Evolutionary conservation across 345 rosid genomes (phyloP), one percentile per base, ranked within the genome.

Genomic region (Populus pruinosa): DNA sequence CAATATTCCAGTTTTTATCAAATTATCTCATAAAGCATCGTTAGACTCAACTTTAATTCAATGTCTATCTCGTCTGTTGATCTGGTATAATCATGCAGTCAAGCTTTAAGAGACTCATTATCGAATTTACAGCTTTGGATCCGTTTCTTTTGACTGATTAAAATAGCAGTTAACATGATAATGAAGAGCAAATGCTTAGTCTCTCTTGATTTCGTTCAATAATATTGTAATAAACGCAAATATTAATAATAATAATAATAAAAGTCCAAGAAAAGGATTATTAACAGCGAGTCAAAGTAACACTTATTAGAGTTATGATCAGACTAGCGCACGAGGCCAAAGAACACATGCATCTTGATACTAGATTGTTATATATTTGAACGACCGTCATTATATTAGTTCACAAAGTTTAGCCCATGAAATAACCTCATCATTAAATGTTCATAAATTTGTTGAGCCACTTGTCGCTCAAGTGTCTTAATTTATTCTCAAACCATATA

Each of bases 251-350:
- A 53, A 23, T 20, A 38, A 33, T 33, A 33, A 33, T 4, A 33
- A 33, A 4, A 20, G 82, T 83, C 79, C 77, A 69, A 70, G 74
- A 76, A 13, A 76, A 17, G 61, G 20, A 55, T 20, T 21, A 8
- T 72, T 18, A 81, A 80, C 74, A 70, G 79, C 78, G 77, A 79
- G 89, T 87, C 86, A 85, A 83, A 83, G 49, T 27, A 76, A 21
- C 61, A 83, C 65, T 81, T 81, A 73, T 65, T 77, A 31, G 80
- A 69, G 70, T 61, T 50, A 79, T 82, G 82, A 84, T 74, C 73
- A 23, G 82, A 82, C 75, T 43, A 78, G 84, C 84, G 85, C 85
- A 85, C 89, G 82, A 85, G 82, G 85, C 75, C 82, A 77, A 66
- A 79, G 73, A 69, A 76, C 67, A 71, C 72, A 59, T 68, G 82